A percentile compares a stretch with the other conserved stretches of the same genome.
phyloP scores from a whole-genome alignment of 2,329 filamentous ascomycete species.

The Sclerotinia subarctica region DNA sequence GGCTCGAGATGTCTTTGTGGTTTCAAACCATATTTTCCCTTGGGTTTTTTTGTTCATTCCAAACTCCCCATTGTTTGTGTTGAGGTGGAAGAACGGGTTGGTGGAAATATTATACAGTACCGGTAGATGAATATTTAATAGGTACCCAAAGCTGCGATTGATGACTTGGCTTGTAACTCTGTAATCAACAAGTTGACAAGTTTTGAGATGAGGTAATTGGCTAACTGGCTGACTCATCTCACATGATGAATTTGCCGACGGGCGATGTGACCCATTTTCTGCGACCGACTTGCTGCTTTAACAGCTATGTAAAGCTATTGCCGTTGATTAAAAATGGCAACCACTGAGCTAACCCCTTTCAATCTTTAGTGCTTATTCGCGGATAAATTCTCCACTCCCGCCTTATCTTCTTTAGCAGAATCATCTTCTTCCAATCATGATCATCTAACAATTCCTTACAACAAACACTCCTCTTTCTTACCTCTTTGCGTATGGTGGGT shows the following conservation, averaged over 20 bases:
- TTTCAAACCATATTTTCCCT: not conserved
- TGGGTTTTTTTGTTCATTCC: not conserved
- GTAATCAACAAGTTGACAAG: not conserved
- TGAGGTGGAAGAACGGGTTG: not conserved
- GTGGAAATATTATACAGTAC: not conserved
- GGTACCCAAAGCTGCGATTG: not conserved
- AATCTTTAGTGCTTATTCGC: not conserved
- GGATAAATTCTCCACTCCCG: constrained; percentile 10
- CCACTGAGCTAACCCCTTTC: not conserved
- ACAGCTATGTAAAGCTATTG: too few species aligned
- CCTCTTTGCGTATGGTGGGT: too few species aligned
- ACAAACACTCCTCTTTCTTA: not conserved
- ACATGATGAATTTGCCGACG: constrained; percentile 3
- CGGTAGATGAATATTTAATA: not conserved
- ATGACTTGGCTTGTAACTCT: not conserved
- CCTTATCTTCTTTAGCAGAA: not conserved
- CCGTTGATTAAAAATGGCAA: constrained; percentile 1
- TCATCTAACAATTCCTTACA: not conserved
- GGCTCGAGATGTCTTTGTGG: not conserved
- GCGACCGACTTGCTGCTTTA: constrained; percentile 3
- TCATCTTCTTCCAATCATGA: constrained; percentile 5
- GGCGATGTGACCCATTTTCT: constrained; percentile 3
- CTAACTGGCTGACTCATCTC: constrained; percentile 2
- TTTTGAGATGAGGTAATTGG: not conserved
- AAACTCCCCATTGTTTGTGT: not conserved